Evolutionary conservation across 352 stramenopile genomes (phyloP), one percentile per base, ranked within the genome.

Genomic region (Phytopythium mirpurense): DNA sequence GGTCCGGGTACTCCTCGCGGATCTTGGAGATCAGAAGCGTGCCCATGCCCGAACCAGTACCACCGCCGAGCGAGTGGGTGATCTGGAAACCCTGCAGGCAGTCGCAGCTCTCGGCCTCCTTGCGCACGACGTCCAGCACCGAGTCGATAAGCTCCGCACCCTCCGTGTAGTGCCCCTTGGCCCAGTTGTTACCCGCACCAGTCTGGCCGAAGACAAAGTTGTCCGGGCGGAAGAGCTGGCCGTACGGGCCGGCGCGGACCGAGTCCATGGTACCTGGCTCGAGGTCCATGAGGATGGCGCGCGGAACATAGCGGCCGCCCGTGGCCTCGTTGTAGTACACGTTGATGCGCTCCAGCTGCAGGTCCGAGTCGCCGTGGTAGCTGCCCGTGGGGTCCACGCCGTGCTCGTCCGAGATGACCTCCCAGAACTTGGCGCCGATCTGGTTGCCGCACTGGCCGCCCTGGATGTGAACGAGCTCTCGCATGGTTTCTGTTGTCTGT

Each of bases 251-350:
- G 12, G 91, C 86, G 56, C 96, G 94, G 41, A 99, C 96, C 19
- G 96, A 96, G 76, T 99, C 97, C 97, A 99, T 99, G 51, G 97
- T 99, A 57, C 97, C 97, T 23, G 96, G 96, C 78, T 99, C 97
- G 36, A 99, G 74, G 74, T 99, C 97, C 77, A 98, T 99, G 15
- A 99, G 78, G 65, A 99, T 97, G 55, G 97, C 96, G 58, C 97
- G 93, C 35, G 97, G 97, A 63, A 99, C 97, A 61, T 99, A 99
- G 51, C 96, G 91, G 54, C 96, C 97, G 50, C 86, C 90, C 46
- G 93, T 98, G 51, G 94, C 96, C 81, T 99, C 97, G 66, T 99
- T 98, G 88, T 98, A 99, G 85, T 99, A 99, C 52, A 99, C 97
- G 63, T 98, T 98, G 78, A 99, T 98, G 67, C 96, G 90, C 68